phyloP scores from a whole-genome alignment of 129 eudicot genomes.

The Helianthus annuus region DNA sequence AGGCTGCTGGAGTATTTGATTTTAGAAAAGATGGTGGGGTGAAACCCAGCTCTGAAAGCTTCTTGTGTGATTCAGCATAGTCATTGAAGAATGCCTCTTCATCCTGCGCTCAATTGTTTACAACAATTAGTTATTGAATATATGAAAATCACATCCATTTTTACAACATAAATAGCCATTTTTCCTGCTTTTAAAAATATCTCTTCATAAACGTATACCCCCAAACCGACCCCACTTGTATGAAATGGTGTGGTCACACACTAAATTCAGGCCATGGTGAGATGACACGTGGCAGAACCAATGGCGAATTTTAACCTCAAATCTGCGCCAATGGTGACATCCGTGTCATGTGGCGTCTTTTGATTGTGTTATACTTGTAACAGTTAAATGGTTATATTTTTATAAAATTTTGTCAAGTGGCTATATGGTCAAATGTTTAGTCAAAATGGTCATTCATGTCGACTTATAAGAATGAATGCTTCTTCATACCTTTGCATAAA shows the following conservation, averaged over 20 bases:
- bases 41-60: slow-evolving; percentile 90
- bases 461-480: neutral
- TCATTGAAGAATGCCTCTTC: slow-evolving; percentile 88
- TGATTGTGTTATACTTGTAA: neutral
- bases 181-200: neutral
- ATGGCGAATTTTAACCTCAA: too few relatives aligned
- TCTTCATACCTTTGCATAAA: slow-evolving; percentile 73
- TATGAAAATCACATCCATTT: neutral
- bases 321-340: neutral
- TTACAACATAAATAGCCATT: neutral
- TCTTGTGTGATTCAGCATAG: slow-evolving; percentile 94
- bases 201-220: too few relatives aligned
- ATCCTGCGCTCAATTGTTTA: slow-evolving; percentile 50
- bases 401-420: neutral
- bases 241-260: neutral
- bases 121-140: neutral
- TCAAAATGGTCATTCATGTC: neutral
- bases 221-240: too few relatives aligned
- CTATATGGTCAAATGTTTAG: neutral
- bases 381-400: neutral
- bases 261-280: neutral
- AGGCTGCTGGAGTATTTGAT: slow-evolving; percentile 28
- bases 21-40: slow-evolving; percentile 48
- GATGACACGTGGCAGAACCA: neutral
- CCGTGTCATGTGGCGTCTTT: neutral